phyloP scores from a whole-genome alignment of 2,329 filamentous ascomycete species.

The Aspergillus sp. region DNA sequence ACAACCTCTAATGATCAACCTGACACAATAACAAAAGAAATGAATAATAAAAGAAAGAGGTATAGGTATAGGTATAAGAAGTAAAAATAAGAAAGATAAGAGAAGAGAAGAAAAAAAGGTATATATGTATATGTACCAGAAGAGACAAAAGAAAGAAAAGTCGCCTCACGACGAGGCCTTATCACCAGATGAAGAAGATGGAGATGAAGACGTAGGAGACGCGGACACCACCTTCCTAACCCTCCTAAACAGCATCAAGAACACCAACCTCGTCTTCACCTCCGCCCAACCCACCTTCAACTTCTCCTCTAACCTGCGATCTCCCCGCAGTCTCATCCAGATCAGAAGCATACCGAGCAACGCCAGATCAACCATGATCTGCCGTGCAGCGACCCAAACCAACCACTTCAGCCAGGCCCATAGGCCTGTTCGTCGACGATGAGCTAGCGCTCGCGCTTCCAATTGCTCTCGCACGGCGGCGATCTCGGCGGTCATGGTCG shows the following conservation, averaged over 20 bases:
- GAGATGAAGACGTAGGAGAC: not conserved
- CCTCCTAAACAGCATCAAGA: constrained; percentile 27
- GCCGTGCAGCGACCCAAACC: constrained; percentile 69
- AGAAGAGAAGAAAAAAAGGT: no score
- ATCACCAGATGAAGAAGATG: not conserved
- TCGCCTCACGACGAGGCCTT: no score
- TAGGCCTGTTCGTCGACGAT: constrained; percentile 64
- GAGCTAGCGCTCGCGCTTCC: constrained; percentile 71
- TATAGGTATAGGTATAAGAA: no score
- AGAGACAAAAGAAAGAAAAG: no score
- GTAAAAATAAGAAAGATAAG: no score
- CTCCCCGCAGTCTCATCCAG: constrained; percentile 45
- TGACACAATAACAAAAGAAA: no score
- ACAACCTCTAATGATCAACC: no score
- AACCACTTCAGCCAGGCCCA: constrained; percentile 71
- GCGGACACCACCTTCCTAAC: not conserved
- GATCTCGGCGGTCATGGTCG: constrained; percentile 88
- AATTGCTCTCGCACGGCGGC: constrained; percentile 91
- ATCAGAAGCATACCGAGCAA: constrained; percentile 45
- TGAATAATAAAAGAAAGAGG: no score
- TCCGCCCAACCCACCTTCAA: constrained; percentile 37
- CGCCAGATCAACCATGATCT: constrained; percentile 71
- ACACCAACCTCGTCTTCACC: constrained; percentile 36
- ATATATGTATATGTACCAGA: no score
- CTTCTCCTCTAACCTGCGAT: constrained; percentile 44